These are phyloP conservation scores for Talaromyces sp. DNA, from an alignment of 2,329 filamentous ascomycete species.

Conservation along the genomic window DNA sequence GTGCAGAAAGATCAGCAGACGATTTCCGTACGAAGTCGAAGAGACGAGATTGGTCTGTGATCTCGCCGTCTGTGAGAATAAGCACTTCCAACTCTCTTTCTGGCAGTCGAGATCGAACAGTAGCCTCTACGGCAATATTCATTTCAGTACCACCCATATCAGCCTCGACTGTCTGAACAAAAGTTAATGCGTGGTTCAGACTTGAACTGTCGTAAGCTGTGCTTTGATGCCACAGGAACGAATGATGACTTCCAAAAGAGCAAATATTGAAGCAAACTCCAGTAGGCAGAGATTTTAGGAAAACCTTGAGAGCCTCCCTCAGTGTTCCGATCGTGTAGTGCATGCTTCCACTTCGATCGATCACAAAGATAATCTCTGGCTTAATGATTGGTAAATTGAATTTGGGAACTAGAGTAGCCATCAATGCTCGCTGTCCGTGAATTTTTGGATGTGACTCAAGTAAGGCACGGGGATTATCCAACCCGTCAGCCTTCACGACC, in stretches of 20 bases:
- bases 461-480: conserved; percentile 64
- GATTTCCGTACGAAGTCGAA: conserved; percentile 54
- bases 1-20: conserved; percentile 47
- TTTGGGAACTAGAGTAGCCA: conserved; percentile 71
- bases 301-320: conserved; percentile 56
- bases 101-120: conserved; percentile 50
- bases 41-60: conserved; percentile 53
- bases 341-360: conserved; percentile 70
- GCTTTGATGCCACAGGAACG: conserved; percentile 54
- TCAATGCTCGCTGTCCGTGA: conserved; percentile 63
- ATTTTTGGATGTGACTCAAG: conserved; percentile 67
- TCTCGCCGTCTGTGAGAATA: conserved; percentile 60
- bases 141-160: conserved; percentile 60
- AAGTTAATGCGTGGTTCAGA: conserved; percentile 47
- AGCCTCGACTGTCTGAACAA: conserved; percentile 48
- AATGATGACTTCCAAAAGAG: conserved; percentile 54
- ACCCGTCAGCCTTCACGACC: conserved; percentile 63
- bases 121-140: conserved; percentile 49
- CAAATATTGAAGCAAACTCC: conserved; percentile 62
- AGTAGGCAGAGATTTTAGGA: conserved; percentile 61
- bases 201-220: conserved; percentile 50
- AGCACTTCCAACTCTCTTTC: conserved; percentile 57
- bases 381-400: conserved; percentile 61
- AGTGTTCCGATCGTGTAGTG: conserved; percentile 51
- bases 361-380: conserved; percentile 71